These are phyloP conservation scores for Tremella mesenterica DNA, from an alignment of 768 basidiomycete species.

Conservation along the genomic window DNA sequence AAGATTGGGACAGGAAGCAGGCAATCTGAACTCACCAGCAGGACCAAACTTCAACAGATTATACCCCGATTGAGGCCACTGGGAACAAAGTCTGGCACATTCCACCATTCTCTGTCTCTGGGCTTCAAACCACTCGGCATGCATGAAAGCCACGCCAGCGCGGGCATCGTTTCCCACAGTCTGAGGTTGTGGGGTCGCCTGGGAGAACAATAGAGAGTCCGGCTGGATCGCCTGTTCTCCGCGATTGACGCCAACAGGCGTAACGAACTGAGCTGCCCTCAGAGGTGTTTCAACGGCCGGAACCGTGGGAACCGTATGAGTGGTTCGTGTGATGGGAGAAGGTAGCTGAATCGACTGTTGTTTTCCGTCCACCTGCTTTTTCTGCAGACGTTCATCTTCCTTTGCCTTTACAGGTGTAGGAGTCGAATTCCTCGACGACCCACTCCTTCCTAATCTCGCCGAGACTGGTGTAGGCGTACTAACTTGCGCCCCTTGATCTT, in stretches of 20 bases:
- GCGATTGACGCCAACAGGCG: not conserved
- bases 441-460: no score
- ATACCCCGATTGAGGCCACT: constrained; percentile 41
- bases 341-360: no score
- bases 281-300: no score
- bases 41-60: constrained; percentile 35
- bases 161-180: no score
- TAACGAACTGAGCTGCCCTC: not conserved
- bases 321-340: no score
- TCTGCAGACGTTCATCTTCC: no score
- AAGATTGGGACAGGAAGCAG: not conserved
- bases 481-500: not conserved
- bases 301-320: not conserved
- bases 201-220: no score
- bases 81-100: constrained; percentile 36
- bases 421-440: no score
- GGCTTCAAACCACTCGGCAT: constrained; percentile 24
- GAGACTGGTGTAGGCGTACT: not conserved
- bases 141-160: no score
- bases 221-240: not conserved
- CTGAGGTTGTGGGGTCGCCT: no score
- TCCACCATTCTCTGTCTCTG: constrained; percentile 22
- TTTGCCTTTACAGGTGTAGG: not conserved
- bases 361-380: no score
- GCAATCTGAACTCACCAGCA: constrained; percentile 16